A percentile compares a stretch with the other conserved stretches of the same genome.
Evolutionary conservation across 805 yeast genomes (phyloP).

Genomic region (Yarrowia osloensis): DNA sequence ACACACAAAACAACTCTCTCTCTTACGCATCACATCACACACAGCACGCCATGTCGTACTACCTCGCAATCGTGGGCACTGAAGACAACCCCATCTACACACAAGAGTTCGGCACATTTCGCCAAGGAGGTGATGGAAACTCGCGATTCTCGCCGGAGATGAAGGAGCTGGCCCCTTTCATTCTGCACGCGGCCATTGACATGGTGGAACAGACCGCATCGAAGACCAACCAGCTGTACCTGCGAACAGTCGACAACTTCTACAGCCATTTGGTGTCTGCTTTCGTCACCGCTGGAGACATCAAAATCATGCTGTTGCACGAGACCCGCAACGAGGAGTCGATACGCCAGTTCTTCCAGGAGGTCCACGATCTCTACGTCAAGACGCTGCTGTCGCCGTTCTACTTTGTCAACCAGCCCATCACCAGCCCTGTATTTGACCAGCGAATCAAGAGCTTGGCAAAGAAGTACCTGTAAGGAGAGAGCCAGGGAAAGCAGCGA

Average conservation of each 20-base stretch:
- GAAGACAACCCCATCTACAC: conserved; percentile 86
- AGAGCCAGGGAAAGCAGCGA: neutral
- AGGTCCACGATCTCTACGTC: conserved; percentile 83
- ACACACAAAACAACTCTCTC: neutral
- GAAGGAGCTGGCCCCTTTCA: conserved; percentile 81
- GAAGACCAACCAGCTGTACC: conserved; percentile 62
- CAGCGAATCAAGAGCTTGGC: conserved; percentile 69
- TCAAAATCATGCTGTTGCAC: conserved; percentile 74
- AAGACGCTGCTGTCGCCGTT: conserved; percentile 86
- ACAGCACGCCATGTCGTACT: conserved; percentile 48
- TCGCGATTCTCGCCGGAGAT: conserved; percentile 62
- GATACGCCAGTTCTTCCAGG: conserved; percentile 79
- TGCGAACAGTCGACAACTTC: conserved; percentile 81
- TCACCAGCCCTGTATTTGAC: conserved; percentile 74
- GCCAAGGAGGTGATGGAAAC: conserved; percentile 64
- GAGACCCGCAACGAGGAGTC: conserved; percentile 67
- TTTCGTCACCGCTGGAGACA: conserved; percentile 80
- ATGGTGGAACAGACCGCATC: conserved; percentile 90
- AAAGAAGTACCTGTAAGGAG: conserved; percentile 62
- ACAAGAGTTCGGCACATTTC: conserved; percentile 75
- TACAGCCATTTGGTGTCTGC: conserved; percentile 83
- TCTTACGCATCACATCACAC: neutral
- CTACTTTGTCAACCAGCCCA: conserved; percentile 72
- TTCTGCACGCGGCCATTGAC: conserved; percentile 85
- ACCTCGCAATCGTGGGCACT: conserved; percentile 85